phyloP scores from a whole-genome alignment of 257 asterid genomes.

The Nyctanthes arbortristis region DNA sequence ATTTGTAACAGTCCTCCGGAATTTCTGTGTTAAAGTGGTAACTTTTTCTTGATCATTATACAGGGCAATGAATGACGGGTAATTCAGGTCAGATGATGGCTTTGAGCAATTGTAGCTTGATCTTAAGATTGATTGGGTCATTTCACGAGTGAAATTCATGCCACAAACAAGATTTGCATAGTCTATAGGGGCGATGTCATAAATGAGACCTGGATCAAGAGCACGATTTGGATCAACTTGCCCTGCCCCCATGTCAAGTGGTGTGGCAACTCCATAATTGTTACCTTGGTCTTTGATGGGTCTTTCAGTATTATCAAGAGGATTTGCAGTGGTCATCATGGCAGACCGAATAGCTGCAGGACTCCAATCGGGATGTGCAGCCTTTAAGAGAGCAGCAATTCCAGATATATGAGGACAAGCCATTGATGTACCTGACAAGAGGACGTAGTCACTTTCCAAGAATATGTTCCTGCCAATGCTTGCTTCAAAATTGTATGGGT shows the following conservation, averaged over 20 bases:
- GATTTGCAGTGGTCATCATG: constrained; percentile 13
- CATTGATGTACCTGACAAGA: constrained; percentile 18
- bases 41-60: background rate
- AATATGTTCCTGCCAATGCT: background rate
- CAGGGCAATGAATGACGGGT: constrained; percentile 6
- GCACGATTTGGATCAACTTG: constrained; percentile 2
- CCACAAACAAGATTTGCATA: background rate
- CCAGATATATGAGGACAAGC: constrained; percentile 19
- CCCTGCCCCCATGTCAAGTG: constrained; percentile 12
- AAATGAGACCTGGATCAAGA: constrained; percentile 1
- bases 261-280: background rate
- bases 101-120: constrained; percentile 1
- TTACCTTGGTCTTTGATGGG: background rate
- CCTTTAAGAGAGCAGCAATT: constrained; percentile 11
- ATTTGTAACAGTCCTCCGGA: constrained; percentile 2
- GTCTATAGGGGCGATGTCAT: background rate
- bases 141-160: background rate
- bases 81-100: constrained; percentile 12
- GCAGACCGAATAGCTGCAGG: constrained; percentile 10
- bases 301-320: background rate
- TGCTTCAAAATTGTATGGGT: background rate
- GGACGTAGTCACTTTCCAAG: background rate
- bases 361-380: constrained; percentile 5
- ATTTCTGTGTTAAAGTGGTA: background rate
- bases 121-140: background rate